These are phyloP conservation scores for Colletotrichum costaricense DNA, from an alignment of 2,329 filamentous ascomycete genomes.

Conservation along the genomic window DNA sequence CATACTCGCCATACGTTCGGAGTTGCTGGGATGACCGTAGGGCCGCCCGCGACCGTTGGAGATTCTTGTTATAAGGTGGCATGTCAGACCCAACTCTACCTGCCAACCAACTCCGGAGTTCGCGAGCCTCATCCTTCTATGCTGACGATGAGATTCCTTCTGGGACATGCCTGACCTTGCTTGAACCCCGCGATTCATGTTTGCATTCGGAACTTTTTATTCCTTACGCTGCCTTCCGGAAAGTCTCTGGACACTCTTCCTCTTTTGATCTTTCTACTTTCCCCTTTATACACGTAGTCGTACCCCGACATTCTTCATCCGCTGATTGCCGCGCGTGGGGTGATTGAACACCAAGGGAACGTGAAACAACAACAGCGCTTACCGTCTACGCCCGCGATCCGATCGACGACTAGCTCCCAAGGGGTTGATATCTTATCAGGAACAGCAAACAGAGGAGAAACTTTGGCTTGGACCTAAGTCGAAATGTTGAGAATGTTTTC, in stretches of 20 bases:
- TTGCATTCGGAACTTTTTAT: slow-evolving; percentile 5
- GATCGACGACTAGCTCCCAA: neutral
- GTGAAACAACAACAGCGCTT: neutral
- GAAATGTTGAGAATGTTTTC: slow-evolving; percentile 35
- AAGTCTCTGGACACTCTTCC: neutral
- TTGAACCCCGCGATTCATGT: slow-evolving; percentile 23
- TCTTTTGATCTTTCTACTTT: neutral
- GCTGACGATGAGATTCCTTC: neutral
- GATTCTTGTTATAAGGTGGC: neutral
- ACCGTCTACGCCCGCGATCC: neutral
- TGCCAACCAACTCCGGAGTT: neutral
- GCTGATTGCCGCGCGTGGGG: slow-evolving; percentile 1
- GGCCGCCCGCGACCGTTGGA: neutral
- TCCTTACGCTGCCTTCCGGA: slow-evolving; percentile 1
- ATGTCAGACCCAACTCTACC: neutral
- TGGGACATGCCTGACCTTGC: slow-evolving; percentile 20
- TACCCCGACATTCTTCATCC: neutral
- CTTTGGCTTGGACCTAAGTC: neutral
- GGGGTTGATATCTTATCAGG: neutral
- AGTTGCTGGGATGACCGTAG: neutral
- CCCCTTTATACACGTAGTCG: neutral
- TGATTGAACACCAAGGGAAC: neutral
- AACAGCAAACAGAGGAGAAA: neutral
- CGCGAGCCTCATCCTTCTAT: neutral
- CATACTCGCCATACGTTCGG: neutral